A percentile compares a stretch with the other conserved stretches of the same genome.
Evolutionary conservation across 2,329 filamentous ascomycete species (phyloP).

Genomic region (Sarocladium oryzae): DNA sequence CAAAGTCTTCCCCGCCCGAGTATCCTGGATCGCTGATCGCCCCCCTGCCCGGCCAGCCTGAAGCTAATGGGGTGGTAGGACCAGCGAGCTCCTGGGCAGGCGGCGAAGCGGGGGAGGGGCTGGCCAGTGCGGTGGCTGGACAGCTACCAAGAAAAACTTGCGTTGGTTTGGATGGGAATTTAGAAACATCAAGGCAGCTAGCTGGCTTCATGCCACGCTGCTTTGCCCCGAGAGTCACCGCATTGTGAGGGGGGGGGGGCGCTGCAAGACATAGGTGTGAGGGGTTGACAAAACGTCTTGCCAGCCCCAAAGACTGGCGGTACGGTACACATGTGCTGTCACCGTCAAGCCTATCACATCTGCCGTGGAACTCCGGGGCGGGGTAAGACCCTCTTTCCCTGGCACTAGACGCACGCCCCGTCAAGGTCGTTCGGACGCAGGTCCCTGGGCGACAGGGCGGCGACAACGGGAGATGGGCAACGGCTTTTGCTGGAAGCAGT

Average conservation of each 20-base stretch:
- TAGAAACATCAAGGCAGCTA: not conserved
- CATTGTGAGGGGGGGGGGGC: not conserved
- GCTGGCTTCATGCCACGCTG: not conserved
- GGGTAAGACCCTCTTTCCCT: no score
- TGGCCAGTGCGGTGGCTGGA: no score
- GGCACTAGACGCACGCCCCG: not conserved
- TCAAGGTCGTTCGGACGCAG: not conserved
- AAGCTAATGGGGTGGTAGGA: not conserved
- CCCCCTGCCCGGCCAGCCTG: not conserved
- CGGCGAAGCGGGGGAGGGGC: constrained; percentile 7
- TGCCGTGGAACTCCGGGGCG: no score
- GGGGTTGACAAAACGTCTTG: no score
- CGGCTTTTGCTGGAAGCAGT: constrained; percentile 1
- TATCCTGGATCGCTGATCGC: not conserved
- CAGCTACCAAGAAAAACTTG: not conserved
- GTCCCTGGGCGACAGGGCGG: not conserved
- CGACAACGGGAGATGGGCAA: constrained; percentile 3
- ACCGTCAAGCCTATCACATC: no score
- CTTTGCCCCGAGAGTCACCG: not conserved
- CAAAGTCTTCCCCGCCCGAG: not conserved
- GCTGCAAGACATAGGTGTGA: not conserved
- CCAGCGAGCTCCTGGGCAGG: not conserved
- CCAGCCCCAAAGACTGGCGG: no score
- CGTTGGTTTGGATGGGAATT: not conserved
- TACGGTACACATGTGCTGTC: no score